Evolutionary conservation across 108 stramenopile species (phyloP), one percentile per base, ranked within the genome.

Genomic region (Conticribra weissflogii): DNA sequence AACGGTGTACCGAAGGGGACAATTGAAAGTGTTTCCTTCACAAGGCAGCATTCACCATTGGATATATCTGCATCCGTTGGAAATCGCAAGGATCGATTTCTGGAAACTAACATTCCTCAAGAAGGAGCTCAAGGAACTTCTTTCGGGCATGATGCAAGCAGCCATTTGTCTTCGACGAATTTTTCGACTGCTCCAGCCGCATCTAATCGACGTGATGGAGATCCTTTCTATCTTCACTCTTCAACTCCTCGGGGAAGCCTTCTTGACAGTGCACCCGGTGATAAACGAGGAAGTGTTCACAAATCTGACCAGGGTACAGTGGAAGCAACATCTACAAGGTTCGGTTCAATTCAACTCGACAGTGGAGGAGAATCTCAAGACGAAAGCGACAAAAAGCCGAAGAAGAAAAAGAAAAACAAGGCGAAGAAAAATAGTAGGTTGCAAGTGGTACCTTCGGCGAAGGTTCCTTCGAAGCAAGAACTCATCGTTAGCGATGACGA

Each of bases 151-250:
- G n/a, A n/a, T n/a, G n/a, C n/a, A n/a, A n/a, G n/a, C n/a, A 51
- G 33, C 57, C 29, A 22, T 34, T 50, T 72, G 45, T 30, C 72
- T 54, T 23, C 61, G 54, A 66, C 49, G 27, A 41, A 23, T 22
- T 16, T 23, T 34, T 60, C 54, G 29, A 72, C 76, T 27, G 14
- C 63, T n/a, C 56, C 78, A 60, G 36, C 59, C 19, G 24, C 54
- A 24, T 51, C 63, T n/a, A 32, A 54, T 52, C 69, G 62, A 21
- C 68, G 64, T 59, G 64, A 50, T 29, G 75, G 73, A 9, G 89
- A 94, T 67, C 89, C 90, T 3, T 90, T 94, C 47, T 91, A 94
- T 68, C 86, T 90, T 30, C 77, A 78, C 54, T 79, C 85, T 0
- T 19, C 34, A 18, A 27, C 59, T 3, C 59, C 63, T n/a, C 18